Conservation (phyloP, 495 filamentous ascomycete genomes). For the Xylaria curta region DNA sequence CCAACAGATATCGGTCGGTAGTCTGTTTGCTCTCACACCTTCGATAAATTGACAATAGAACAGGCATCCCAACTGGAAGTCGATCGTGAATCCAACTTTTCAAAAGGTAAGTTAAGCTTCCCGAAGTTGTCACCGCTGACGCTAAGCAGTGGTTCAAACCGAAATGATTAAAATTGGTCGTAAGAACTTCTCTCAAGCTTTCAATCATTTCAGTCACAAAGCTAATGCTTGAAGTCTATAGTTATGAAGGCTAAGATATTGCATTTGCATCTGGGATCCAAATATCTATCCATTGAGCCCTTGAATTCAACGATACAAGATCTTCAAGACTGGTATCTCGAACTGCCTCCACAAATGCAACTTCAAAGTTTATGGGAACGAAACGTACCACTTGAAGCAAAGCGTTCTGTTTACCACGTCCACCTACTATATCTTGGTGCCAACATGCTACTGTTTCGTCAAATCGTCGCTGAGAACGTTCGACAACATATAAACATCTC, state of each 20-base stretch:
- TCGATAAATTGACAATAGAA: not conserved
- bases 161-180: slow-evolving; percentile 12
- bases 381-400: slow-evolving; percentile 24
- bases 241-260: slow-evolving; percentile 12
- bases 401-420: slow-evolving; percentile 41
- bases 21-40: not conserved
- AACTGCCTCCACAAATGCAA: not conserved
- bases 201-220: not conserved
- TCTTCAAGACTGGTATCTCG: not conserved
- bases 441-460: slow-evolving; percentile 43
- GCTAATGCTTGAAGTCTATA: not conserved
- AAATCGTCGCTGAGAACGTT: slow-evolving; percentile 23
- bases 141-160: slow-evolving; percentile 6
- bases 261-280: not conserved
- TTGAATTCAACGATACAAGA: not conserved
- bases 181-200: not conserved
- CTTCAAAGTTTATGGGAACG: not conserved
- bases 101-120: not conserved
- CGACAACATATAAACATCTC: not conserved
- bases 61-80: not conserved
- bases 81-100: not conserved
- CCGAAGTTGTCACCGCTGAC: not conserved
- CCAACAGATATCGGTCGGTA: not conserved
- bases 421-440: slow-evolving; percentile 38
- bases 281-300: not conserved